Percentiles rank a stretch among this genome's conserved stretches.
These are phyloP conservation scores for Blastocystis sp. DNA, from an alignment of 352 stramenopile species.

Conservation along the genomic window DNA sequence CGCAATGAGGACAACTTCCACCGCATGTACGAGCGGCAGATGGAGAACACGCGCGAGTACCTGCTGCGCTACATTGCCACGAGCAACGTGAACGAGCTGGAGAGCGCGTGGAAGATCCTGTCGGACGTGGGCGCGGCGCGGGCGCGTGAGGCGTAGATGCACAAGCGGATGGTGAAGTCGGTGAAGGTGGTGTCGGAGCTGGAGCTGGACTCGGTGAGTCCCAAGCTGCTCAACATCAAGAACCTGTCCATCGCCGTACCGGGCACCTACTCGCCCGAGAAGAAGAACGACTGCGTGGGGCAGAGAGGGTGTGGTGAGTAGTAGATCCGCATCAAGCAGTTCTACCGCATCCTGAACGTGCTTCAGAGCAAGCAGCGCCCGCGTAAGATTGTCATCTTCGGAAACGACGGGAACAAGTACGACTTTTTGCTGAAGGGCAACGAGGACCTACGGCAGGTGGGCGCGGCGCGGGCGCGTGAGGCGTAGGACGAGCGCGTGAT, in stretches of 20 bases:
- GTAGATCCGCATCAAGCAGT: conserved; percentile 84
- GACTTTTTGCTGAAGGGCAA: conserved; percentile 98
- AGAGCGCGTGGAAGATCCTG: conserved; percentile 67
- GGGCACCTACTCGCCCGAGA: conserved; percentile 80
- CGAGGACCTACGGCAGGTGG: conserved; percentile 90
- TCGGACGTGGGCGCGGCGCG: conserved; percentile 3
- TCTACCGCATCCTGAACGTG: conserved; percentile 87
- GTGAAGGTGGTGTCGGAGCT: conserved; percentile 88
- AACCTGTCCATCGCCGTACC: conserved; percentile 92
- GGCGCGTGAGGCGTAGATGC: conserved; percentile 28
- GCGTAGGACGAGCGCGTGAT: conserved; percentile 91
- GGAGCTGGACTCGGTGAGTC: conserved; percentile 90
- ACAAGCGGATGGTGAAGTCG: conserved; percentile 64
- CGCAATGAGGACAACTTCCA: conserved; percentile 65
- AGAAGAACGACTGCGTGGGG: conserved; percentile 34
- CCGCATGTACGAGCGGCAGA: conserved; percentile 65
- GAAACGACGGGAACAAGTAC: conserved; percentile 93
- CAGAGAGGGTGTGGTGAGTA: conserved; percentile 73
- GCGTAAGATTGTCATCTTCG: conserved; percentile 90
- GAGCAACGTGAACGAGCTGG: conserved; percentile 59
- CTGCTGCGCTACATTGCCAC: conserved; percentile 54
- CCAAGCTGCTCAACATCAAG: conserved; percentile 83
- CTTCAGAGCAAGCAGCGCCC: conserved; percentile 96
- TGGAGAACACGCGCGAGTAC: conserved; percentile 61
- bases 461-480: background rate